Conservation (phyloP, 345 rosid genomes). For the Lumnitzera racemosa region DNA sequence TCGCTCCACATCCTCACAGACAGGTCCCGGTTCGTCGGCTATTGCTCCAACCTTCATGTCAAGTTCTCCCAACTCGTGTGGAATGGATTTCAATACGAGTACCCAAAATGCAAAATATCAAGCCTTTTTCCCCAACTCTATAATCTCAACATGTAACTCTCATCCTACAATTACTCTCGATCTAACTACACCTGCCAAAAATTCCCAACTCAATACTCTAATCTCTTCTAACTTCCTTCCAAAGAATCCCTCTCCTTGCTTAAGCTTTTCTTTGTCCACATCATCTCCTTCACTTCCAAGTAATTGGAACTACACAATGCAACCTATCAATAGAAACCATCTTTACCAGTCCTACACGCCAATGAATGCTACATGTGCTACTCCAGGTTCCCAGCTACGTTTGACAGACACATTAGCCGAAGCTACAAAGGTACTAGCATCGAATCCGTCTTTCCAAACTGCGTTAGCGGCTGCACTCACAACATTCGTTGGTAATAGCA, state of each 20-base stretch:
- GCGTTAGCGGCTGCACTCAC: constrained; percentile 33
- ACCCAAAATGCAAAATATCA: constrained; percentile 2
- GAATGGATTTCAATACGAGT: too few relatives aligned
- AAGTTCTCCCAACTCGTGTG: too few relatives aligned
- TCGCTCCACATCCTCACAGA: constrained; percentile 33
- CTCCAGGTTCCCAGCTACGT: constrained; percentile 6
- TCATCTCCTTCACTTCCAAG: background rate
- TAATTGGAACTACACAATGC: constrained; percentile 4
- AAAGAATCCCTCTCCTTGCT: constrained; percentile 18
- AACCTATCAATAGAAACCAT: constrained; percentile 1
- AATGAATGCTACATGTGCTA: constrained; percentile 7
- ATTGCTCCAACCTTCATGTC: too few relatives aligned
- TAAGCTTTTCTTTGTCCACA: constrained; percentile 28
- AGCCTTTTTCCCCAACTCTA: constrained; percentile 23
- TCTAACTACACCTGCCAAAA: constrained; percentile 34
- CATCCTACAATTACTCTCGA: constrained; percentile 67
- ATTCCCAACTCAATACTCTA: constrained; percentile 8
- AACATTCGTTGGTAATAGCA: constrained; percentile 14
- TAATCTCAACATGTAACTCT: constrained; percentile 38
- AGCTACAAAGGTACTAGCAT: constrained; percentile 26
- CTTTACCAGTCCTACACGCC: constrained; percentile 8
- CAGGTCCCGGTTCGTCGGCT: too few relatives aligned
- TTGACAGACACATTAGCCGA: constrained; percentile 21
- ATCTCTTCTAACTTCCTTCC: constrained; percentile 3
- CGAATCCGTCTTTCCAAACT: constrained; percentile 24